Base-by-base conservation (phyloP, 129 eudicot species). In the Helianthus tuberosus region DNA sequence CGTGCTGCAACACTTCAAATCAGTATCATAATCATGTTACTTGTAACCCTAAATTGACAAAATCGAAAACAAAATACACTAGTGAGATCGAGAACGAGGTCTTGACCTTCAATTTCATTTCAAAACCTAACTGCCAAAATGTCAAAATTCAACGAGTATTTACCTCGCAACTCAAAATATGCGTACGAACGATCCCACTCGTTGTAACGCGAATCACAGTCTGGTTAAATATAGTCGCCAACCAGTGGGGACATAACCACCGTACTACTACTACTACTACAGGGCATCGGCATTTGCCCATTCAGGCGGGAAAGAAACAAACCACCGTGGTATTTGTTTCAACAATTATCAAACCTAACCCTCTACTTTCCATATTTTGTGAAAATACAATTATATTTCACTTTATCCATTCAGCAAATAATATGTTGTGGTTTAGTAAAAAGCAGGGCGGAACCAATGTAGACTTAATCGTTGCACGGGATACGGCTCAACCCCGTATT, bases 1-100 rank as follows among this genome's bases (percentile, higher is more conserved):
- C 80, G 69, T 2, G 68, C 98, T 92, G 91, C 62, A 64, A 44
- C 50, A 46, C 44, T 32, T 50, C 64, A 74, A 44, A n/a, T 66
- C 57, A 14, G 4, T 0, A 16, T 17, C 55, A 20, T 41, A 53
- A 54, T 27, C 60, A 64, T 51, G 4, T 43, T 38, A 51, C 12
- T 3, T 49, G 8, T 38, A 6, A 6, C 46, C 9, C 8, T 8
- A 6, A 5, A 41, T 5, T 41, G 8, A 5, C 46, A 41, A 8
- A 41, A 41, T 41, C 9, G 9, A 46, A 46, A 46, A 8, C 51
- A 6, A 1, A 46, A 46, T 46, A 10, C 51, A 46, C 51, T 46
- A 46, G 13, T 41, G 9, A 41, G 8, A 41, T 41, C 10, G 46
- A 41, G 46, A 11, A 46, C 13, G 51, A 47, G 52, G 52, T 47